Base-by-base conservation (phyloP, 2,329 filamentous ascomycete genomes). In the Pseudogymnoascus sp. region DNA sequence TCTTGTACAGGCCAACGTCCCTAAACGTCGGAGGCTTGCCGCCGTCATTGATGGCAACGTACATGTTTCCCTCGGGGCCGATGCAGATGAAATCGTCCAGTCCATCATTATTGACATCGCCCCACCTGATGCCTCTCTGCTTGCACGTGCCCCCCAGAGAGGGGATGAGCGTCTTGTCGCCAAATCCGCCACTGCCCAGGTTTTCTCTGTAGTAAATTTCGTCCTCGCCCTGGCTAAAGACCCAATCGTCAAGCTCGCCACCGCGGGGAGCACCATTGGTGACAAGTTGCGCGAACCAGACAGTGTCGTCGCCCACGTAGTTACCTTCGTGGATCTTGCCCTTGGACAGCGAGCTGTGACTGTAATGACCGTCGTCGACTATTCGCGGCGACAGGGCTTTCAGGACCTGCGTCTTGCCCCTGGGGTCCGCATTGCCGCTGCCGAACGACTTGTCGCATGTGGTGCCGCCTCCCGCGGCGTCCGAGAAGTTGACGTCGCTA, bases 101-200 rank as follows among this genome's bases (percentile, higher is more conserved):
- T 21, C 66, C 68, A 58, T 70, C 70, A 4, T 67, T 69, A 57
- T 73, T 72, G 15, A 73, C 64, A 50, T 71, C 64, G 35, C 66
- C 35, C 35, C 35, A 36, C 10, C 36, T 17, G 63, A 44, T 15
- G 60, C 33, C 15, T 64, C 4, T 13, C 35, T 36, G 35, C 35
- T 10, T 10, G 10, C 35, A 36, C 10, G 35, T 36, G 35, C 9
- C 8, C 35, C 10, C 10, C 1, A 13, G 8, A 13, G 8, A 10
- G 2, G 21, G 21, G 10, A 36, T 36, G 9, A 36, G 35, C 9
- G 10, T 36, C 35, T 36, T 36, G 10, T 36, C 35, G 9, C 35
- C 35, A 36, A 36, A 36, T 0, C 0, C 10, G 10, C 35, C 35
- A 3, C 9, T 13, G 8, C 35, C 35, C 35, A 36, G 35, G 35